phyloP scores from a whole-genome alignment of 345 rosid species.

The Citrus unshiu region DNA sequence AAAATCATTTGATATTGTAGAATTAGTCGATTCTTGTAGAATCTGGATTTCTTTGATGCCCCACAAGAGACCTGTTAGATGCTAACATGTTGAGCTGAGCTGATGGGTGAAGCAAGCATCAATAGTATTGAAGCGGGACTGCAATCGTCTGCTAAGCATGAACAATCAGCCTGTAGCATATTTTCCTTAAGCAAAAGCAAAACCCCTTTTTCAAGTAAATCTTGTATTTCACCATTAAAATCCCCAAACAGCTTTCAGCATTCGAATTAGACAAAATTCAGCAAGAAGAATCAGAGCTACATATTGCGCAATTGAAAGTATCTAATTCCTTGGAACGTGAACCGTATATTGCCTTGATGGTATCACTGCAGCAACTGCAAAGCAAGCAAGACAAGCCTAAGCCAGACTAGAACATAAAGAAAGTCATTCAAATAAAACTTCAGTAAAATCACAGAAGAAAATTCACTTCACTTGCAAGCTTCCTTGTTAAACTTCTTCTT shows the following conservation, averaged over 20 bases:
- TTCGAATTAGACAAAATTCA: background rate
- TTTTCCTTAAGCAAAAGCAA: background rate
- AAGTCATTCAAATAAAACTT: background rate
- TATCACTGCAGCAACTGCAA: slow-evolving; percentile 61
- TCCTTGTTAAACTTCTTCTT: slow-evolving; percentile 69
- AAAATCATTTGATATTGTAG: background rate
- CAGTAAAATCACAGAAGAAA: background rate
- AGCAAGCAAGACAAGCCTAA: slow-evolving; percentile 20
- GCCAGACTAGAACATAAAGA: background rate
- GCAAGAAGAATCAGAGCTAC: slow-evolving; percentile 22
- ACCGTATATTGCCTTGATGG: slow-evolving; percentile 70
- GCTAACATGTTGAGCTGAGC: background rate
- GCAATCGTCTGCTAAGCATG: background rate
- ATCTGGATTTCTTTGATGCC: background rate
- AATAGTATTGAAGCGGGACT: background rate
- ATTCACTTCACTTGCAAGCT: slow-evolving; percentile 50
- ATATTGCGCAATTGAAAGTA: slow-evolving; percentile 43
- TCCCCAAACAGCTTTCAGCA: background rate
- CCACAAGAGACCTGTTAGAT: background rate
- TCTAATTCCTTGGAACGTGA: slow-evolving; percentile 53
- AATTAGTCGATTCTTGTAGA: background rate
- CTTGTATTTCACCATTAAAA: background rate
- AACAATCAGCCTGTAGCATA: background rate
- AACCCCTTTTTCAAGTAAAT: background rate
- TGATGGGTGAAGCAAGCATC: background rate